phyloP scores from a whole-genome alignment of 108 stramenopile species.

The Nitzschia palea region DNA sequence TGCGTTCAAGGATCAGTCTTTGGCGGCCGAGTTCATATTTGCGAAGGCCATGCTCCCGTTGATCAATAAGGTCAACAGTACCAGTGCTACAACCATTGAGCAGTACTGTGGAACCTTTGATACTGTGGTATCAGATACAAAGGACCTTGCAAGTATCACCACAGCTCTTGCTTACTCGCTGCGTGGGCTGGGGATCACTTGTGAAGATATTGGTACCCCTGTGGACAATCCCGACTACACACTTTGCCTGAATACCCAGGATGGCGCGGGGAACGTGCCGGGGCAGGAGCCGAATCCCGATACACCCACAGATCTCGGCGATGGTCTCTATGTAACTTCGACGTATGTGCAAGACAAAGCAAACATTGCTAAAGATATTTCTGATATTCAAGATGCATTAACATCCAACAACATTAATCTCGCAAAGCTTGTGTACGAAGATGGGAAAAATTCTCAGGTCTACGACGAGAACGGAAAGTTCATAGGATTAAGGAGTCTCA shows the following conservation, averaged over 20 bases:
- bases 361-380: constrained; percentile 66
- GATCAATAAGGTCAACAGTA: constrained; percentile 37
- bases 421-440: constrained; percentile 55
- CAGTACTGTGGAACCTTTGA: constrained; percentile 14
- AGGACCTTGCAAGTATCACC: constrained; percentile 24
- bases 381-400: constrained; percentile 60
- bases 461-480: constrained; percentile 61
- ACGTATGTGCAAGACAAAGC: constrained; percentile 76
- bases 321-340: constrained; percentile 72
- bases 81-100: constrained; percentile 38
- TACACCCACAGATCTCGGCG: constrained; percentile 52
- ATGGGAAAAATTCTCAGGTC: constrained; percentile 70
- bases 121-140: constrained; percentile 1
- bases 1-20: neutral
- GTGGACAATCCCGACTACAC: neutral
- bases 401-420: constrained; percentile 35
- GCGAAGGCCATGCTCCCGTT: constrained; percentile 60
- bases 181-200: constrained; percentile 32
- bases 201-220: constrained; percentile 42
- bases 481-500: constrained; percentile 45
- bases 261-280: constrained; percentile 4
- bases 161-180: constrained; percentile 39
- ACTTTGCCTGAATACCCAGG: neutral
- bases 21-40: constrained; percentile 49
- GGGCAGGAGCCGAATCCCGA: constrained; percentile 32